Evolutionary conservation across 352 stramenopile species (phyloP), one percentile per base, ranked within the genome.

Genomic region (Phytophthora litchii): DNA sequence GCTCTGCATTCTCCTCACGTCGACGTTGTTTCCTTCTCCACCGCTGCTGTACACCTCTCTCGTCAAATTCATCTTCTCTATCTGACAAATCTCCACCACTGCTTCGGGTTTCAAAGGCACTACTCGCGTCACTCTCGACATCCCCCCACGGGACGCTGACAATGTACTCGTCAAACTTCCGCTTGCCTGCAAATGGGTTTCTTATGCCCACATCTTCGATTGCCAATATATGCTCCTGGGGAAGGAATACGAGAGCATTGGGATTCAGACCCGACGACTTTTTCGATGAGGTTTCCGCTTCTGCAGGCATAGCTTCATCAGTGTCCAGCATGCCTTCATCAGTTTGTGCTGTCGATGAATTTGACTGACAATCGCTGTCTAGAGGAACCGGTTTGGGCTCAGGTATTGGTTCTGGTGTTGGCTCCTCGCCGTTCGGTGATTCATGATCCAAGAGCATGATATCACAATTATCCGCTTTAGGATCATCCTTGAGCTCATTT

Each of bases 91-190:
- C 54, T 9, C 49, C 58, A 21, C 68, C 57, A 3, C 50, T 8
- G 12, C 56, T 66, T 54, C 13, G 41, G 19, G 23, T 51, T 8
- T 62, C 66, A 36, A 64, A 59, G 1, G n/a, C 16, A 35, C 29
- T 59, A 4, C 54, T 47, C 5, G 57, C 55, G 7, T 70, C 72
- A 45, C 52, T 60, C 3, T 36, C 40, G 8, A 75, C 54, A 44
- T 84, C 73, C 42, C 77, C 57, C 41, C 40, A 59, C 20, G 67
- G 56, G 4, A 88, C 67, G 29, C 71, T 71, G 16, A 92, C 62
- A 44, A 92, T 74, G 41, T 83, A 92, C 37, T 87, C 70, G 34
- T 92, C 85, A 31, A 90, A 73, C 44, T 90, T 91, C 14, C 81
- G 78, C 51, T 94, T 92, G 3, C 80, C 70, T 16, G 25, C 54